Evolutionary conservation across 1,284 basidiomycete species (phyloP), one percentile per base, ranked within the genome.

Genomic region (Sanghuangporus weigelae): DNA sequence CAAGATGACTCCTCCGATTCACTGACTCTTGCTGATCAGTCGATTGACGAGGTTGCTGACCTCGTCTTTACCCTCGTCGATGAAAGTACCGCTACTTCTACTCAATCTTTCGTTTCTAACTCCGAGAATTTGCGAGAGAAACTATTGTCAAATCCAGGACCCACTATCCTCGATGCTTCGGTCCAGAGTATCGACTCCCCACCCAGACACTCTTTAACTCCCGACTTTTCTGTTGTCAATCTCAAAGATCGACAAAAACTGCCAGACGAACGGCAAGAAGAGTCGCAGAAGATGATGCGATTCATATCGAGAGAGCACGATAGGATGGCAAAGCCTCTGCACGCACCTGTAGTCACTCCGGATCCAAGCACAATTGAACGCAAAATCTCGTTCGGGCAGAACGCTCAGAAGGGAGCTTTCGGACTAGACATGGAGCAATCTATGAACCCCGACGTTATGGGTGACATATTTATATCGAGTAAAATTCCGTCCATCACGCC

Each of bases 151-250:
- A 64, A 39, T 11, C 63, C 63, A 46, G 59, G 63, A 2, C 59
- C 63, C 23, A 35, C 54, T 26, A 60, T 60, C 48, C 36, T 21
- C 50, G 55, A 46, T 54, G 50, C 49, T 21, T 57, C 64, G 5
- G n/a, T 35, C 23, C 68, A 81, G 21, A 81, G 81, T 72, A 82
- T 81, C 67, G 81, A 84, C 69, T 80, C 79, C 2, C 83, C 81
- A 3, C 74, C 76, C n/a, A 80, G 82, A 71, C 79, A 83, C 64
- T 78, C 80, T 48, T 73, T 76, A 35, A 68, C 71, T 46, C 80
- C 77, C 60, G 80, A 81, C 69, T 73, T 78, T 63, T 67, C 74
- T 40, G 69, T 75, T 38, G 69, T 73, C 10, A 21, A 55, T 12
- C 40, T 38, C 57, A 14, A 51, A 60, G 73, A 72, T 59, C 73